A percentile compares a stretch with the other conserved stretches of the same genome.
Evolutionary conservation across 345 rosid genomes (phyloP).

Genomic region (Lumnitzera littorea): DNA sequence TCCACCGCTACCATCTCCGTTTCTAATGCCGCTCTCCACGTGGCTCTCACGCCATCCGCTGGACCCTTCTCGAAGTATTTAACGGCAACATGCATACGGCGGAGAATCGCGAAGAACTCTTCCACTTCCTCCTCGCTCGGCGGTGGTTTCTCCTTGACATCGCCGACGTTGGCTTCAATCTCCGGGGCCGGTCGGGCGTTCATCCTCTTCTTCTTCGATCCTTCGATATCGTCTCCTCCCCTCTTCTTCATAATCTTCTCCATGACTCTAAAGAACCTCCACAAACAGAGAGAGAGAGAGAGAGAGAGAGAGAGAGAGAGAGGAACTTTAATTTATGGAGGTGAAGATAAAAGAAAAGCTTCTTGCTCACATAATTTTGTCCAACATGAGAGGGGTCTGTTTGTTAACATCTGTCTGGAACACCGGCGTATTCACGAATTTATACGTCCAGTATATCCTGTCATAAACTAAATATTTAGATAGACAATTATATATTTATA

Average conservation of each 20-base stretch:
- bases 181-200: background rate
- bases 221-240: conserved; percentile 1
- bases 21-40: conserved; percentile 10
- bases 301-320: too few relatives aligned
- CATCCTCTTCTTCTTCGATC: background rate
- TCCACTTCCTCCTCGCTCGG: conserved; percentile 20
- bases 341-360: too few relatives aligned
- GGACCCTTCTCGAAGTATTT: conserved; percentile 9
- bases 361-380: too few relatives aligned
- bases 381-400: too few relatives aligned
- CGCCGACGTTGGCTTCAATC: background rate
- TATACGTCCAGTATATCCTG: too few relatives aligned
- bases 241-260: conserved; percentile 5
- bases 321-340: too few relatives aligned
- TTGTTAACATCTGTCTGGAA: too few relatives aligned
- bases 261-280: too few relatives aligned
- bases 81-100: conserved; percentile 17
- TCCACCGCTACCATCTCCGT: background rate
- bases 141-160: background rate
- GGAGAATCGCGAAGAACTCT: conserved; percentile 21
- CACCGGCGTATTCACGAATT: too few relatives aligned
- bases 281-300: too few relatives aligned
- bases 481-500: too few relatives aligned
- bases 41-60: background rate
- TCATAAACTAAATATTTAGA: too few relatives aligned